phyloP scores from a whole-genome alignment of 2,329 filamentous ascomycete genomes.

The Tolypocladium nubicola region DNA sequence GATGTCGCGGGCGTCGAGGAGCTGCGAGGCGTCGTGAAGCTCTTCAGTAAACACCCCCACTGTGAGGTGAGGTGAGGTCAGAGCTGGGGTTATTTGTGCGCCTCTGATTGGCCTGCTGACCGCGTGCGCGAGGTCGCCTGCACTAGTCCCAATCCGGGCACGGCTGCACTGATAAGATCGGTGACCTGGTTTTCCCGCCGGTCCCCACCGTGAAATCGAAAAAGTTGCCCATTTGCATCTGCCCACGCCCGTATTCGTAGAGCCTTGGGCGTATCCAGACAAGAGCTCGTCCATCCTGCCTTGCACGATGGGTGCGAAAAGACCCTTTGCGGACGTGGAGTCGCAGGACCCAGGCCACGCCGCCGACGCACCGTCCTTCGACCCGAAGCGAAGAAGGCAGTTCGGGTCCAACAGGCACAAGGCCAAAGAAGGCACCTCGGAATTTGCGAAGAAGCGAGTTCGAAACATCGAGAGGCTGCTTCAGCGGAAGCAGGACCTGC shows the following conservation, averaged over 20 bases:
- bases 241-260: too few species aligned
- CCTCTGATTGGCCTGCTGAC: background rate
- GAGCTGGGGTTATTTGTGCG: background rate
- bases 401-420: constrained; percentile 25
- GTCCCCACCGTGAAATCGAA: background rate
- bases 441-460: constrained; percentile 60
- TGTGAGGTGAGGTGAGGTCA: background rate
- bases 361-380: constrained; percentile 1
- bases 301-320: constrained; percentile 18
- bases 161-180: background rate
- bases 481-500: constrained; percentile 48
- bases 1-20: background rate
- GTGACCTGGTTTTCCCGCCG: background rate
- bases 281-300: background rate
- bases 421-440: constrained; percentile 36
- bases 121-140: background rate
- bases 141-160: background rate
- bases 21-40: background rate
- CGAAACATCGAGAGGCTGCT: constrained; percentile 60
- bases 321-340: constrained; percentile 18
- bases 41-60: background rate
- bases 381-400: constrained; percentile 23
- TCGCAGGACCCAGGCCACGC: constrained; percentile 1
- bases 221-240: background rate
- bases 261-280: too few species aligned